Conservation (phyloP, 2,329 filamentous ascomycete genomes). For the Teratosphaeriaceae sp. region DNA sequence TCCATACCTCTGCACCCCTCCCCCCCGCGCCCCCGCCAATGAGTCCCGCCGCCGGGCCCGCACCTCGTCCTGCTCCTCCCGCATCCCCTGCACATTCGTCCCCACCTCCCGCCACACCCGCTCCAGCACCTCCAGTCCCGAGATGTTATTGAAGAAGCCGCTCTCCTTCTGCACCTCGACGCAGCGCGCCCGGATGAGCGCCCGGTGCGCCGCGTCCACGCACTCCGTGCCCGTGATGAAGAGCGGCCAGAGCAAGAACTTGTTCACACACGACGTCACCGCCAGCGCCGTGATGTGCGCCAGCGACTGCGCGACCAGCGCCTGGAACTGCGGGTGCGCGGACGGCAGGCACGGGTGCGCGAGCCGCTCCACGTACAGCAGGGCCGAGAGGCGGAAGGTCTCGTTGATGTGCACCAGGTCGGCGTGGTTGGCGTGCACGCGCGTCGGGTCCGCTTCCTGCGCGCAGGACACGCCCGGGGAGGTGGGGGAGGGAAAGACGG, state of each 20-base stretch:
- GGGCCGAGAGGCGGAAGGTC: constrained; percentile 80
- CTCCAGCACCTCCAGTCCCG: constrained; percentile 78
- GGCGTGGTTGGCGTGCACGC: constrained; percentile 43
- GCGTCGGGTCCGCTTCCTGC: constrained; percentile 1
- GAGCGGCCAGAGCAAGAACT: constrained; percentile 88
- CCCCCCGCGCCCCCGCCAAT: constrained; percentile 9
- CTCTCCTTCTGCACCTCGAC: constrained; percentile 80
- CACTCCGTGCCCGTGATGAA: constrained; percentile 89
- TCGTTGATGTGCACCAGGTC: constrained; percentile 81
- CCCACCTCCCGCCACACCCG: constrained; percentile 59
- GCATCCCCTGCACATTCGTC: constrained; percentile 15
- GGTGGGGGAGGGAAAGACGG: constrained; percentile 23
- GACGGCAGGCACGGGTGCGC: constrained; percentile 69
- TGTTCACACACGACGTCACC: constrained; percentile 65
- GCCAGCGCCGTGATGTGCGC: constrained; percentile 77
- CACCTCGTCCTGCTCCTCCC: constrained; percentile 23
- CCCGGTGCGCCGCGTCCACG: constrained; percentile 70
- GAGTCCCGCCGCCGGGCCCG: constrained; percentile 22
- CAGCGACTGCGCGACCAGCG: constrained; percentile 72
- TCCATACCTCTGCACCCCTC: constrained; percentile 20
- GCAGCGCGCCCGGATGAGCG: constrained; percentile 72
- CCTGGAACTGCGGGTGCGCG: constrained; percentile 70
- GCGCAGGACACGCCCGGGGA: constrained; percentile 27
- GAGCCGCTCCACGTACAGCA: constrained; percentile 84
- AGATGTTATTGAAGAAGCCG: constrained; percentile 89